These are phyloP conservation scores for Cryptococcus floricola DNA, from an alignment of 1,284 basidiomycete genomes.

Conservation along the genomic window DNA sequence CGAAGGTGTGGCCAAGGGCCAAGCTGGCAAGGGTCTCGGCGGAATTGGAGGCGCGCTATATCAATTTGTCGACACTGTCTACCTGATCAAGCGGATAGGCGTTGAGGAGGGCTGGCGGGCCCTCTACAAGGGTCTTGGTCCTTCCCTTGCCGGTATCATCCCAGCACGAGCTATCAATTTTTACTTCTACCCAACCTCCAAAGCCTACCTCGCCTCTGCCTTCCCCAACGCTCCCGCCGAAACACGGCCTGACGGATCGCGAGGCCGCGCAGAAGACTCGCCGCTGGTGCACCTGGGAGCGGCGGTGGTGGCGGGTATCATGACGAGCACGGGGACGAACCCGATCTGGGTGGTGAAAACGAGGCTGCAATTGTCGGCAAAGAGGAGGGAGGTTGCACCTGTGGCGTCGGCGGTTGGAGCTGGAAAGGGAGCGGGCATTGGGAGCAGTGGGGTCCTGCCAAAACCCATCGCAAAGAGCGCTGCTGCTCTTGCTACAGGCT, in stretches of 20 bases:
- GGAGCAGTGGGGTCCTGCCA: slow-evolving; percentile 14
- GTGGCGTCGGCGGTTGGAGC: slow-evolving; percentile 4
- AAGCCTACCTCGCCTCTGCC: slow-evolving; percentile 75
- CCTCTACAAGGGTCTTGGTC: slow-evolving; percentile 90
- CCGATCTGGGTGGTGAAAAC: slow-evolving; percentile 99
- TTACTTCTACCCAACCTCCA: slow-evolving; percentile 96
- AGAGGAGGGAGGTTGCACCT: slow-evolving; percentile 18
- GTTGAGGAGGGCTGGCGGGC: slow-evolving; percentile 85
- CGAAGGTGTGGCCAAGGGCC: slow-evolving; percentile 1
- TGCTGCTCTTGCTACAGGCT: slow-evolving; percentile 17
- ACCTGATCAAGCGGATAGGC: slow-evolving; percentile 87
- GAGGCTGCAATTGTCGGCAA: slow-evolving; percentile 64
- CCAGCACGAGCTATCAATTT: slow-evolving; percentile 96
- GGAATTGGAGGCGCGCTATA: slow-evolving; percentile 62
- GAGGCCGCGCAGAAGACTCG: slow-evolving; percentile 64
- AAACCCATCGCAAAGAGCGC: slow-evolving; percentile 29
- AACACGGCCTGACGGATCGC: slow-evolving; percentile 7
- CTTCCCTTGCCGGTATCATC: slow-evolving; percentile 89
- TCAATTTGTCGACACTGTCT: slow-evolving; percentile 92
- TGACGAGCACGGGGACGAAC: slow-evolving; percentile 86
- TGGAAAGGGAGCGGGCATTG: slow-evolving; percentile 1
- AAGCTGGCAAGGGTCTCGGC: slow-evolving; percentile 27
- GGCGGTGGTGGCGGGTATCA: slow-evolving; percentile 76
- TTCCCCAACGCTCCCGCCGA: slow-evolving; percentile 54
- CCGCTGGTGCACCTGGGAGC: slow-evolving; percentile 78